Evolutionary conservation across 768 basidiomycete species (phyloP), one percentile per base, ranked within the genome.

Genomic region (Pleurotus tuber-regium): DNA sequence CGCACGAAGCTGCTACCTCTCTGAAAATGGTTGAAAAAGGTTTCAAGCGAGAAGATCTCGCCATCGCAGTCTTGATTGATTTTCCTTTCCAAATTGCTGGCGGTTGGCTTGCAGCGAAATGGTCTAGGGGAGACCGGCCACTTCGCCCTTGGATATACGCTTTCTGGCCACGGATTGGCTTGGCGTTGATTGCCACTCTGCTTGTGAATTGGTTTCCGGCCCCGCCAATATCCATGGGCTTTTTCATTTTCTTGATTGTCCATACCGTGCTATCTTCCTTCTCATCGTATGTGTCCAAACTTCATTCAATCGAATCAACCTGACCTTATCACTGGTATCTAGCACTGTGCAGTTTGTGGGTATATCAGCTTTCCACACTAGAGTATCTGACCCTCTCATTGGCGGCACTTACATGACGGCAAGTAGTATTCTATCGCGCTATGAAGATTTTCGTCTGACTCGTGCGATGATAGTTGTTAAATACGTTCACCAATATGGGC

Each of bases 331-430:
- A 51, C 16, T 19, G 21, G 25, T 18, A 50, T 39, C 2, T 52
- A 96, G 96, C 40, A 98, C 96, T 4, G 86, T 98, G n/a, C 96
- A 99, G 67, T 99, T 98, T 63, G 96, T 98, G 16, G 94, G 97
- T 7, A 93, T 98, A 55, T 92, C 94, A n/a, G 97, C 97, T 2
- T 99, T 98, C 79, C 97, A 98, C 61, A 98, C 94, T 2, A 83
- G 89, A 49, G 86, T 99, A 30, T 93, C 97, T 0, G 97, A 99
- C 63, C 97, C 97, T 0, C 63, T 97, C 10, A 97, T 99, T 48
- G 97, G 97, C 24, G 97, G 97, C 44, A 99, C 97, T 0, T 99
- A 99, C 68, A 99, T 99, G 97, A 99, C 97, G 10, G 95, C 94
- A 61, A 56, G 84, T 70, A 25, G 8, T n/a, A 23, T 41, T 28